Conservation (phyloP, 2,329 filamentous ascomycete genomes). For the Apiospora arundinis region DNA sequence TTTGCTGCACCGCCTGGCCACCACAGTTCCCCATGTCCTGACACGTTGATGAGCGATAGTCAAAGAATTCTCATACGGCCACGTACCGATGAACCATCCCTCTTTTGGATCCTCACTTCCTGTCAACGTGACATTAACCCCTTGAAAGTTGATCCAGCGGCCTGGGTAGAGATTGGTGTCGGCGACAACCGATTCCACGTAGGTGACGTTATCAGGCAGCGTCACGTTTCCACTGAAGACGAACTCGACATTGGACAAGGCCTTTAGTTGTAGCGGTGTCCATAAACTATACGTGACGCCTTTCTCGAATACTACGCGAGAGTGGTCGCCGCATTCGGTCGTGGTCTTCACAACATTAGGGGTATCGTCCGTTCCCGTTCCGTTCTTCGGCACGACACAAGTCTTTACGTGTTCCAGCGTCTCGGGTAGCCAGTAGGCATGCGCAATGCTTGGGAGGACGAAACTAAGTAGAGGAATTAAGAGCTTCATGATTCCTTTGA, state of each 20-base stretch:
- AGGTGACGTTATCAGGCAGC: slow-evolving; percentile 29
- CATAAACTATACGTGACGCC: slow-evolving; percentile 30
- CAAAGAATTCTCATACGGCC: not conserved
- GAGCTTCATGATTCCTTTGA: not conserved
- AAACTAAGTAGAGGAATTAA: not conserved
- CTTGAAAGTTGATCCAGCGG: slow-evolving; percentile 33
- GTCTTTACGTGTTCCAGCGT: slow-evolving; percentile 25
- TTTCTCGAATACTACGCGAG: slow-evolving; percentile 28
- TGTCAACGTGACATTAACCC: slow-evolving; percentile 27
- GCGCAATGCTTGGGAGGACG: not conserved
- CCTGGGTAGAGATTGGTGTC: slow-evolving; percentile 31
- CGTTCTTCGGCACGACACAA: slow-evolving; percentile 30
- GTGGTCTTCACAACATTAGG: slow-evolving; percentile 27
- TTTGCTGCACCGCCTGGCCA: slow-evolving; percentile 29
- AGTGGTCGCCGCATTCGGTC: slow-evolving; percentile 26
- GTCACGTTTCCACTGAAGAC: slow-evolving; percentile 31
- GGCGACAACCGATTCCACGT: slow-evolving; percentile 29
- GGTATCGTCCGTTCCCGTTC: slow-evolving; percentile 27
- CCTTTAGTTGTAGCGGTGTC: slow-evolving; percentile 29
- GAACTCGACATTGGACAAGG: slow-evolving; percentile 31
- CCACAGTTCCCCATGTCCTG: slow-evolving; percentile 31
- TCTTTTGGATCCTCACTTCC: slow-evolving; percentile 14
- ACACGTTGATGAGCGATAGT: not conserved
- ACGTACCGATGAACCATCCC: slow-evolving; percentile 31
- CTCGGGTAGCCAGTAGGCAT: slow-evolving; percentile 31